Conservation (phyloP, 1,139 yeast species). For the Scheffersomyces titani region DNA sequence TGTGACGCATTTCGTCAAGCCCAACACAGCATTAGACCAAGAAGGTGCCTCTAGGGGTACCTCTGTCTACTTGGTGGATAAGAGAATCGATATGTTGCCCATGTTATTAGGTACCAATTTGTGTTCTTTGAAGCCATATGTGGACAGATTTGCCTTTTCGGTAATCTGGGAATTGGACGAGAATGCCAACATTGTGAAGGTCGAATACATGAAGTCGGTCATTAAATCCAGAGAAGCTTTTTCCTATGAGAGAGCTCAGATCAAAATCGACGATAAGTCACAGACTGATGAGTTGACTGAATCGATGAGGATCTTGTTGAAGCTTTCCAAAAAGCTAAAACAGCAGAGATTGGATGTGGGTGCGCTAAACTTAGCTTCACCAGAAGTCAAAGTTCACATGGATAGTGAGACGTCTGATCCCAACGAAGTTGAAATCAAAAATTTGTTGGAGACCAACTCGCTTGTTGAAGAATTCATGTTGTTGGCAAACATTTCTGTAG, state of each 20-base stretch:
- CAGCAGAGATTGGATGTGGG: constrained; percentile 90
- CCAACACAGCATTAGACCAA: constrained; percentile 87
- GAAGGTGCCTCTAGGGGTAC: constrained; percentile 99
- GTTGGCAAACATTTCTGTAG: constrained; percentile 95
- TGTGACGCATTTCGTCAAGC: constrained; percentile 94
- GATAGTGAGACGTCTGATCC: constrained; percentile 98
- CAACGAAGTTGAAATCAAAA: constrained; percentile 89
- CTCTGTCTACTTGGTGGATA: constrained; percentile 95
- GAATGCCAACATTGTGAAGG: constrained; percentile 82
- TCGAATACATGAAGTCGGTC: constrained; percentile 81
- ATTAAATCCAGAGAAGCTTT: constrained; percentile 93
- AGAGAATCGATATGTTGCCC: constrained; percentile 98
- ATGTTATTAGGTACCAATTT: constrained; percentile 92
- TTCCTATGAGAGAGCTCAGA: constrained; percentile 91
- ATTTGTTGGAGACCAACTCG: constrained; percentile 86
- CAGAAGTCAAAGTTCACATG: constrained; percentile 96
- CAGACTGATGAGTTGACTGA: constrained; percentile 82
- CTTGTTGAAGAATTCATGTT: constrained; percentile 98
- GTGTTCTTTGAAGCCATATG: constrained; percentile 93
- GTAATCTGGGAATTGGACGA: constrained; percentile 94
- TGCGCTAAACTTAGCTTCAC: constrained; percentile 94
- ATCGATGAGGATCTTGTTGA: constrained; percentile 82
- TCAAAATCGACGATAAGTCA: constrained; percentile 79
- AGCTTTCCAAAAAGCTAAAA: constrained; percentile 78
- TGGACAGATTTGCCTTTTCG: constrained; percentile 94